These are phyloP conservation scores for Mycosarcoma maydis DNA, from an alignment of 1,284 basidiomycete species.

Conservation along the genomic window DNA sequence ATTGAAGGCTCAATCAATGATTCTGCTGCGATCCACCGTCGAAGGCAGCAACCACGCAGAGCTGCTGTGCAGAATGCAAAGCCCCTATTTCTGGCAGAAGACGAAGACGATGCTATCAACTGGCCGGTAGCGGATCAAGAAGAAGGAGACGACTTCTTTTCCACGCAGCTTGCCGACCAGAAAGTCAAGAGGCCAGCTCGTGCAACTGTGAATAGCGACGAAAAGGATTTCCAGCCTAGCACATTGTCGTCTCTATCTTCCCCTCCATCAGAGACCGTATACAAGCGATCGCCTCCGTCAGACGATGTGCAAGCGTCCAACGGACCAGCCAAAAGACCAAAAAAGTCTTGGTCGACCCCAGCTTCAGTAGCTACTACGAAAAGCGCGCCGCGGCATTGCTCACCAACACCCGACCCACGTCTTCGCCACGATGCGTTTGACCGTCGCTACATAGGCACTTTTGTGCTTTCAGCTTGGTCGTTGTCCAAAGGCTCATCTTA, in stretches of 20 bases:
- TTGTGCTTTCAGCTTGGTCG: conserved; percentile 63
- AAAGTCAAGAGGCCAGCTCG: conserved; percentile 2
- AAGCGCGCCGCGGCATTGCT: conserved; percentile 7
- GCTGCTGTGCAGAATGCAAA: conserved; percentile 34
- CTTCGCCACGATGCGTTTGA: conserved; percentile 46
- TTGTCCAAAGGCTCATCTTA: conserved; percentile 60
- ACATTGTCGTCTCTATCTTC: conserved; percentile 3
- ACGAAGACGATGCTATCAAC: conserved; percentile 31
- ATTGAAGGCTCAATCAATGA: conserved; percentile 14
- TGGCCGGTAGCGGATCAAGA: conserved; percentile 13
- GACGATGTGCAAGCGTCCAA: background rate
- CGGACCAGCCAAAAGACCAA: conserved; percentile 8
- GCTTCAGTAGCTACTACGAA: background rate
- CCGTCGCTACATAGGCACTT: conserved; percentile 58
- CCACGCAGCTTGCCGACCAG: conserved; percentile 11
- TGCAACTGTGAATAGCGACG: conserved; percentile 14
- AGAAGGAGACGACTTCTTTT: conserved; percentile 22
- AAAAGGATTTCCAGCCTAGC: conserved; percentile 19
- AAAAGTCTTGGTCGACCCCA: conserved; percentile 13
- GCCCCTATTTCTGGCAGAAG: conserved; percentile 38
- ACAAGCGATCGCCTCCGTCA: conserved; percentile 1
- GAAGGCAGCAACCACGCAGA: conserved; percentile 30
- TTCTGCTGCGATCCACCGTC: background rate
- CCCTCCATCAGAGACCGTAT: conserved; percentile 6
- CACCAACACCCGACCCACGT: conserved; percentile 34